These are phyloP conservation scores for Neurospora sp. DNA, from an alignment of 495 filamentous ascomycete species.

Conservation along the genomic window DNA sequence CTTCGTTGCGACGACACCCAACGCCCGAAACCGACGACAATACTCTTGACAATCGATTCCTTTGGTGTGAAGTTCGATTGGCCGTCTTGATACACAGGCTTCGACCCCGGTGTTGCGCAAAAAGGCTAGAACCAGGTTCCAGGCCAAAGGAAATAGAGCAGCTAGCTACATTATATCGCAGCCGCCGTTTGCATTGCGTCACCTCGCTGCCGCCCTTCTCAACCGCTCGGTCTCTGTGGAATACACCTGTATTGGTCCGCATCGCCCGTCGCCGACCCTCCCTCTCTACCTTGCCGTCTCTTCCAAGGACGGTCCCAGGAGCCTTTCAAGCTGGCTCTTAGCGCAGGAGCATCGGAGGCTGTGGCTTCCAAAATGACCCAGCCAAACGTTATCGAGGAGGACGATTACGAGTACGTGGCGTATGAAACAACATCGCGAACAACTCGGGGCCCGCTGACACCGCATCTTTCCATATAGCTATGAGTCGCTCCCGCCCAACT, in stretches of 20 bases:
- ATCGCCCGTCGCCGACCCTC: neutral
- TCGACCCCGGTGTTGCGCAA: neutral
- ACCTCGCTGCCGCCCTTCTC: neutral
- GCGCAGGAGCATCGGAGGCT: constrained; percentile 43
- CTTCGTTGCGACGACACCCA: neutral
- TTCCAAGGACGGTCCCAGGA: constrained; percentile 1
- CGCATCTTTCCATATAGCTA: constrained; percentile 28
- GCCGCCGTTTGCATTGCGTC: neutral
- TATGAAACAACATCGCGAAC: neutral
- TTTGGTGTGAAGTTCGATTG: neutral
- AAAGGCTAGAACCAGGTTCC: neutral
- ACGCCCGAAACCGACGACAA: neutral
- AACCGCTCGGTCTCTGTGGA: neutral
- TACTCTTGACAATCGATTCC: neutral
- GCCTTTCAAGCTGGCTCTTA: constrained; percentile 44
- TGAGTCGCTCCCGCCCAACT: constrained; percentile 49
- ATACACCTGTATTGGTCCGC: neutral
- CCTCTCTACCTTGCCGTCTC: neutral
- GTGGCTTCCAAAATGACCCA: constrained; percentile 48
- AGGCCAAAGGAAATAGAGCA: neutral
- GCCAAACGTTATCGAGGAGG: constrained; percentile 40
- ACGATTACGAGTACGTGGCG: constrained; percentile 46
- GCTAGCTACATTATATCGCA: neutral
- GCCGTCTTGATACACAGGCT: neutral
- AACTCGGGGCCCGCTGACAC: constrained; percentile 2